A percentile compares a stretch with the other conserved stretches of the same genome.
Evolutionary conservation across 208 protist species (phyloP).

Genomic region (Acanthamoeba rhysodes): DNA sequence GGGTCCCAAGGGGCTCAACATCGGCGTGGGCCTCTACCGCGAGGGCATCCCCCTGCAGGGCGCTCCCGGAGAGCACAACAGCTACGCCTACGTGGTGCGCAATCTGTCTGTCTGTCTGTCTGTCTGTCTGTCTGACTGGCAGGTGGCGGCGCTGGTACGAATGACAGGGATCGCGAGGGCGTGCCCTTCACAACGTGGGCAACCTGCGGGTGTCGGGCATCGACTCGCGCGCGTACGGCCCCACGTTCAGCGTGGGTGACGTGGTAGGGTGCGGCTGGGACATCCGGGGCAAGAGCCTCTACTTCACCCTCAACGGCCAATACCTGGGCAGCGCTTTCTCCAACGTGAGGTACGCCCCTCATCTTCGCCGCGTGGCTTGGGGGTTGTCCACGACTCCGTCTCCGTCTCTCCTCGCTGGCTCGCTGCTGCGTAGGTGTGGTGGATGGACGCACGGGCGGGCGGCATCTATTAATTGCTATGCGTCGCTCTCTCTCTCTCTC

Average conservation of each 20-base stretch:
- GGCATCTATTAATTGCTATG: no score
- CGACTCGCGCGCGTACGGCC: constrained; percentile 46
- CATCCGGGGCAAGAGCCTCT: constrained; percentile 53
- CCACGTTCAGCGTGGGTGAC: constrained; percentile 62
- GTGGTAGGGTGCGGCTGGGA: constrained; percentile 78
- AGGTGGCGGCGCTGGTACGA: not conserved
- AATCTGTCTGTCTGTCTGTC: not conserved
- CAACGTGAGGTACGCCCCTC: constrained; percentile 23
- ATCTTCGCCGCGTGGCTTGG: no score
- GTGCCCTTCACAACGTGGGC: constrained; percentile 41
- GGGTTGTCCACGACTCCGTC: not conserved
- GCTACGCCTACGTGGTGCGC: constrained; percentile 21
- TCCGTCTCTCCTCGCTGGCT: no score
- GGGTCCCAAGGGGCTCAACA: not conserved
- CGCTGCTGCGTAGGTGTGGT: no score
- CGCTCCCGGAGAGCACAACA: constrained; percentile 9
- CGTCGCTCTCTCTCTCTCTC: no score
- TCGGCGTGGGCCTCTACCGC: constrained; percentile 70
- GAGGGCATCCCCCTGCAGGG: constrained; percentile 71
- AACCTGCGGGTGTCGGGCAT: constrained; percentile 54
- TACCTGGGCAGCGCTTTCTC: constrained; percentile 55
- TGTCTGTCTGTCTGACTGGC: not conserved
- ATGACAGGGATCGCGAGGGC: not conserved
- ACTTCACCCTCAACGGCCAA: constrained; percentile 77
- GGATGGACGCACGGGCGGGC: no score